Evolutionary conservation across 1,284 basidiomycete genomes (phyloP), one percentile per base, ranked within the genome.

Genomic region (Ganoderma boninense): DNA sequence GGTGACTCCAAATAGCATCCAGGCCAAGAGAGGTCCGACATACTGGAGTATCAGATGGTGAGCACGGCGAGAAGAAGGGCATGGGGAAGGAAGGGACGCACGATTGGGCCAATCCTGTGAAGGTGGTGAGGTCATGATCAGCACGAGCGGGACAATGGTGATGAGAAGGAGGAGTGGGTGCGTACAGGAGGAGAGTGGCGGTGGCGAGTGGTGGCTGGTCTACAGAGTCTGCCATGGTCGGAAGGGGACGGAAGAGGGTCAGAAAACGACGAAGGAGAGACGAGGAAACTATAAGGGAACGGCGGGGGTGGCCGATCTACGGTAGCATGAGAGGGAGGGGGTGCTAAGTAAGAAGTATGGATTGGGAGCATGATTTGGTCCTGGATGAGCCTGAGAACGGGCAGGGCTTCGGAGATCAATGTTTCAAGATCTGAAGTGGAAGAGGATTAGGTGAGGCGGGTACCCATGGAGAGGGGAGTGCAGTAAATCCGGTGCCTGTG

Each of bases 401-500:
- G 23, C 23, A 52, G 49, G 10, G 11, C 20, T 14, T n/a, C n/a
- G 11, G 23, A 52, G 49, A 52, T 52, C 49, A 52, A 52, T 26
- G 49, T 52, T 52, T 52, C 23, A 23, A 26, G 49, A 52, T 52
- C 49, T 26, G 49, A 26, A n/a, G 23, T 23, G 26, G 49, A 52
- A 26, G 49, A 5, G 4, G 46, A 20, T 46, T 20, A 46, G 44
- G 46, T 49, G 20, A n/a, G 46, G 20, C 16, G 13, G 43, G 43
- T 43, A 43, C 18, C 44, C 44, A 46, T 46, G 44, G 44, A 13
- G 49, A 52, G 49, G 20, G 23, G 49, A 23, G 49, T 52, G n/a
- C 49, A 52, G 49, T 52, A 52, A 52, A 26, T 52, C 49, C 49
- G 49, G 49, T 52, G 23, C 49, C 49, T 52, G 49, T 52, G 23